Conservation (phyloP, 2,329 filamentous ascomycete genomes). For the Colletotrichum zoysiae region DNA sequence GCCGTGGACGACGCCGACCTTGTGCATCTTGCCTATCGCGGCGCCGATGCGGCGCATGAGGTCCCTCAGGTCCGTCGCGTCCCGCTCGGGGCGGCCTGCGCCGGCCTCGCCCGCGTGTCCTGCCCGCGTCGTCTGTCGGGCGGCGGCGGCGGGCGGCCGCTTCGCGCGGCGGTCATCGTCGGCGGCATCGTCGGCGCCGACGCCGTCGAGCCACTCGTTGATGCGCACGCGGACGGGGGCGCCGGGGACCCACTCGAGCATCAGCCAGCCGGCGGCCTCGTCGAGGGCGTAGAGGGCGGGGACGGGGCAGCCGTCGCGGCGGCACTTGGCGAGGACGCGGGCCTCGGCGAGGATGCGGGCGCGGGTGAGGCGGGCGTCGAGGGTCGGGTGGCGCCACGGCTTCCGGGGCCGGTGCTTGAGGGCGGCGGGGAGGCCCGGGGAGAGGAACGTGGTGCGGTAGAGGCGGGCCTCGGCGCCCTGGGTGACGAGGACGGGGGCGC, state of each 20-base stretch:
- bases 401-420: conserved; percentile 94
- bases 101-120: neutral
- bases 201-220: conserved; percentile 72
- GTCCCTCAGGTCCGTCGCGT: conserved; percentile 65
- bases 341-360: conserved; percentile 92
- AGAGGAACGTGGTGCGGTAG: conserved; percentile 86
- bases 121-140: conserved; percentile 7
- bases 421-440: conserved; percentile 75
- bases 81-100: conserved; percentile 29
- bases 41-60: conserved; percentile 79
- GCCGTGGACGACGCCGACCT: conserved; percentile 89
- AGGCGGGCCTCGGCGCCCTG: conserved; percentile 97
- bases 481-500: conserved; percentile 71
- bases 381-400: conserved; percentile 88
- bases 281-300: conserved; percentile 82
- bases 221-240: conserved; percentile 76
- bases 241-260: conserved; percentile 88
- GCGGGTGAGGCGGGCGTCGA: conserved; percentile 88
- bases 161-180: conserved; percentile 43
- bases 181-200: conserved; percentile 43
- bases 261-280: conserved; percentile 76
- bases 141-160: conserved; percentile 43
- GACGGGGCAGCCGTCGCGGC: conserved; percentile 82
- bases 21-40: conserved; percentile 82
- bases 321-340: conserved; percentile 83